Conservation (phyloP, 2,329 filamentous ascomycete genomes). For the Coniochaeta pulveracea region DNA sequence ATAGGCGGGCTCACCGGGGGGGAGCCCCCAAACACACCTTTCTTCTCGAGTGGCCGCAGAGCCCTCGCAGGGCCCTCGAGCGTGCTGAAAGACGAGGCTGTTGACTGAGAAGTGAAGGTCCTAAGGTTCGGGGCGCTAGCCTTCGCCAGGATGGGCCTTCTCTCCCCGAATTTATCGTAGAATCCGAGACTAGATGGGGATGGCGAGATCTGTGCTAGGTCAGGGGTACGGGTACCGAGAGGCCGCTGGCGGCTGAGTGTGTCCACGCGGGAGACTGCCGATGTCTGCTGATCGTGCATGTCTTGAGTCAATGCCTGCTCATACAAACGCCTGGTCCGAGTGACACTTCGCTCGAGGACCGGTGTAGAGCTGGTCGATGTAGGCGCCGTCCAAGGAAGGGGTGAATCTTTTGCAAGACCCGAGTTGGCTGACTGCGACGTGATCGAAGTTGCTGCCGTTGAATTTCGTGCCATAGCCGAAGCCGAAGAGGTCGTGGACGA, state of each 20-base stretch:
- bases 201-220: conserved; percentile 31
- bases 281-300: conserved; percentile 68
- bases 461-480: conserved; percentile 59
- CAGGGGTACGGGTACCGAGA: conserved; percentile 35
- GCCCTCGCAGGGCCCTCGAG: conserved; percentile 20
- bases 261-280: conserved; percentile 68
- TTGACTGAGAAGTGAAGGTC: conserved; percentile 37
- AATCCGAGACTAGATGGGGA: conserved; percentile 33
- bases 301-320: conserved; percentile 74
- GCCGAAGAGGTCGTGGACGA: conserved; percentile 71
- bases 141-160: conserved; percentile 35
- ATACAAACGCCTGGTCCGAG: conserved; percentile 66
- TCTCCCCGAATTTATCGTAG: conserved; percentile 32
- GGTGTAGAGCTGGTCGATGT: conserved; percentile 24
- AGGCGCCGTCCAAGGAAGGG: conserved; percentile 25
- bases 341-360: conserved; percentile 51
- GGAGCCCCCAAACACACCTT: conserved; percentile 22
- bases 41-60: conserved; percentile 23
- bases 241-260: conserved; percentile 57
- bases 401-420: conserved; percentile 38
- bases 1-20: conserved; percentile 57
- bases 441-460: conserved; percentile 80
- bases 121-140: conserved; percentile 60
- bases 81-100: conserved; percentile 23
- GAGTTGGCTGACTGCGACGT: conserved; percentile 57